Evolutionary conservation across 1,284 basidiomycete genomes (phyloP), one percentile per base, ranked within the genome.

Genomic region (Rhodotorula glutinis): DNA sequence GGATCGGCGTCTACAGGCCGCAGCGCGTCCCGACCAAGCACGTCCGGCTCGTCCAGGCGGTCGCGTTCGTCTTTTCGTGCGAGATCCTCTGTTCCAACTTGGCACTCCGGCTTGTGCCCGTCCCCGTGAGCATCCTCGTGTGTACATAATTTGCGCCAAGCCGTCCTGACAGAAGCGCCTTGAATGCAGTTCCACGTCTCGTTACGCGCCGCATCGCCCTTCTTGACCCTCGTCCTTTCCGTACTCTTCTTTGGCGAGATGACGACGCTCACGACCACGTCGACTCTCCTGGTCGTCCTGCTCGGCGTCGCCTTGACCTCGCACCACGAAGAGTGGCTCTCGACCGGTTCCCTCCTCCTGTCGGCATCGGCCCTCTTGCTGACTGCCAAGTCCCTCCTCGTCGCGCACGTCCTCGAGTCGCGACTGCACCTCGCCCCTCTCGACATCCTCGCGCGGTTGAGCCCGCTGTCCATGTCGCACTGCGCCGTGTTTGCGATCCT

Each of bases 301-400:
- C 63, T 72, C 60, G 72, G 72, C 27, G 66, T 67, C 17, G 53
- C 60, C 41, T 53, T 73, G 57, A 72, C 72, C 13, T 67, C 72
- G 1, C 61, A 67, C 53, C 56, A 61, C 58, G 62, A 65, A 49
- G 63, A 40, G 29, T 66, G 44, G 41, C 57, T 47, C 8, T 69
- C 70, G 13, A 43, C 60, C 52, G 70, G 70, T 44, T 66, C 67
- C 1, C 47, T 66, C 55, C 62, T 73, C 55, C 66, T 68, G 33
- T 38, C 65, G 51, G 27, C 55, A 52, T 63, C 65, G 27, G 59
- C 57, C 40, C 21, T 73, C 55, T 65, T 73, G 62, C 53, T 65
- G 53, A 60, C 69, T 3, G 40, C 63, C 38, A 69, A 71, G 29
- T 65, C 67, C 25, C 60, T 73, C 63, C 54, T 73, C 47, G 65